Percentiles rank a stretch among this genome's conserved stretches.
These are phyloP conservation scores for Penicillium sumatraense DNA, from an alignment of 2,329 filamentous ascomycete genomes.

Conservation along the genomic window DNA sequence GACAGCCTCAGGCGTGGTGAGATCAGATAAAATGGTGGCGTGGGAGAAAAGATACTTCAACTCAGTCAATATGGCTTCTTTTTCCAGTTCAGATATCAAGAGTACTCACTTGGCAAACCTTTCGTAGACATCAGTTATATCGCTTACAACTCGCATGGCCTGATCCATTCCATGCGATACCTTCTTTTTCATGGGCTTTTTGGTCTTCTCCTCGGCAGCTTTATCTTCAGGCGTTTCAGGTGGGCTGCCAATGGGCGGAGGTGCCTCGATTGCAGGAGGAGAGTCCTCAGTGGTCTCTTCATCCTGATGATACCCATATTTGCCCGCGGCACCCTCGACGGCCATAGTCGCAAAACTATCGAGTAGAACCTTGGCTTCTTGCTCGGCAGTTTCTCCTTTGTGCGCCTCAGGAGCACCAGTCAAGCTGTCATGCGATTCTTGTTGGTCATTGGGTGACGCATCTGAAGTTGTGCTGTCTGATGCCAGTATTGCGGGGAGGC, in stretches of 20 bases:
- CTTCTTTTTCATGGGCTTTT: slow-evolving; percentile 76
- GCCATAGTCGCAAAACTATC: slow-evolving; percentile 74
- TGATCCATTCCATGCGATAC: slow-evolving; percentile 78
- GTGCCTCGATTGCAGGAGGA: slow-evolving; percentile 50
- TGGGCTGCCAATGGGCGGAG: slow-evolving; percentile 60
- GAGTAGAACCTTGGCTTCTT: slow-evolving; percentile 80
- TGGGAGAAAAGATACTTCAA: slow-evolving; percentile 62
- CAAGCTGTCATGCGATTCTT: slow-evolving; percentile 76
- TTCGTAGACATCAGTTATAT: slow-evolving; percentile 67
- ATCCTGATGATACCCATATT: slow-evolving; percentile 70
- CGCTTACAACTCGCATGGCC: slow-evolving; percentile 68
- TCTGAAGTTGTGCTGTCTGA: slow-evolving; percentile 63
- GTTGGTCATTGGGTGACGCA: slow-evolving; percentile 66
- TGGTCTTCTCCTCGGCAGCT: slow-evolving; percentile 66
- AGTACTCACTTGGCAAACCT: slow-evolving; percentile 61
- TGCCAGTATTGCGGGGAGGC: slow-evolving; percentile 66
- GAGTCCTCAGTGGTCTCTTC: slow-evolving; percentile 50
- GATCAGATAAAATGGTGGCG: slow-evolving; percentile 63
- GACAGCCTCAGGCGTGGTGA: slow-evolving; percentile 61
- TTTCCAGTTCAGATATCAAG: no score
- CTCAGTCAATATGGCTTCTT: not conserved
- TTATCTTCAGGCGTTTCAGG: slow-evolving; percentile 52
- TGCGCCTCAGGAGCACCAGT: slow-evolving; percentile 81
- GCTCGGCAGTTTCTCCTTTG: slow-evolving; percentile 81
- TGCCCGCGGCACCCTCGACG: slow-evolving; percentile 74